These are phyloP conservation scores for Trebouxia sp. DNA, from an alignment of 139 green algal species.

Conservation along the genomic window DNA sequence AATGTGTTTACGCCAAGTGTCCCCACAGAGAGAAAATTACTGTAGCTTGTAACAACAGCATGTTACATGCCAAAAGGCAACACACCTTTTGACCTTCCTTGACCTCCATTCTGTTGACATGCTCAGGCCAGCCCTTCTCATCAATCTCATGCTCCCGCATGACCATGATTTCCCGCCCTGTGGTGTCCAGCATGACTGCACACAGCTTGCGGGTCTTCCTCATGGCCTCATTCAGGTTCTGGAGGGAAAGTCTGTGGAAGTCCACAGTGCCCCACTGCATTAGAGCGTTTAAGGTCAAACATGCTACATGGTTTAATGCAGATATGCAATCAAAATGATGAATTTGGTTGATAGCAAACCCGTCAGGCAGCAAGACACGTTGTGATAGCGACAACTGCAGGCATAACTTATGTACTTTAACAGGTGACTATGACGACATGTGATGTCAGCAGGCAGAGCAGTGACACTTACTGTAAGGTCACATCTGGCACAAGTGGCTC, in stretches of 20 bases:
- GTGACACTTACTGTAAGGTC: conserved; percentile 72
- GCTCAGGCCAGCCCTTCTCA: conserved; percentile 71
- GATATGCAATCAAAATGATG: no score
- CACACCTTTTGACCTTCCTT: conserved; percentile 44
- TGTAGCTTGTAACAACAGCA: no score
- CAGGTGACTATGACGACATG: not conserved
- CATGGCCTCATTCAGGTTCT: conserved; percentile 79
- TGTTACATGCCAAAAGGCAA: not conserved
- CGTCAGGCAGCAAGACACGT: conserved; percentile 64
- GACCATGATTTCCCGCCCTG: conserved; percentile 79
- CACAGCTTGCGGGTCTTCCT: conserved; percentile 67
- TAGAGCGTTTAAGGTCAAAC: not conserved
- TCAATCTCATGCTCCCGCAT: conserved; percentile 67
- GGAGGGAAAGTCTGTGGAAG: conserved; percentile 76
- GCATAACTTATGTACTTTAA: conserved; percentile 47
- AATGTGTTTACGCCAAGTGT: no score
- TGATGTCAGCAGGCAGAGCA: not conserved
- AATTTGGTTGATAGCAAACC: conserved; percentile 57
- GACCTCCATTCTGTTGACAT: conserved; percentile 65
- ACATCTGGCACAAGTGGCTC: conserved; percentile 63
- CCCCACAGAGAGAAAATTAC: no score
- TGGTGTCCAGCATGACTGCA: conserved; percentile 82
- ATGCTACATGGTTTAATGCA: not conserved
- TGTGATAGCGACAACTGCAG: conserved; percentile 64
- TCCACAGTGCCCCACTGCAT: conserved; percentile 64